Base-by-base conservation (phyloP, 805 yeast genomes). In the Yarrowia osloensis region DNA sequence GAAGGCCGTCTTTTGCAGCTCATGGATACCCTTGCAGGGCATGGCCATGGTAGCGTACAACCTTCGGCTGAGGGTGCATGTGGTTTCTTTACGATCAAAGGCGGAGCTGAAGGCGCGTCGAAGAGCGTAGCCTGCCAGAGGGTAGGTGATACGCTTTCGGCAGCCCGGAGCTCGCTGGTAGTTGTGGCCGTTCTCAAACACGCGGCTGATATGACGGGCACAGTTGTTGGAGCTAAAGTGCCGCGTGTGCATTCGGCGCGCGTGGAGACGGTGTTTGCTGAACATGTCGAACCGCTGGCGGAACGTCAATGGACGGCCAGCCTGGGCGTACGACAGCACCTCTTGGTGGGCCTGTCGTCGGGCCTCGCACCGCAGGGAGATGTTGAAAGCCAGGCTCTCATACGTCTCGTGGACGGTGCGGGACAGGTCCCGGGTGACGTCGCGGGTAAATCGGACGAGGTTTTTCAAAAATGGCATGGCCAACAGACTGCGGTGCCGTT, bases 1-100 rank as follows among this genome's bases (percentile, higher is more conserved):
- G 19, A 57, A 40, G 4, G 63, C 37, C 37, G 19, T 15, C 29
- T 57, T n/a, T 7, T 57, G 63, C n/a, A 57, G 49, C 35, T 39
- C 12, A 4, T 57, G 63, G 35, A 57, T 57, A 7, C 63, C 63
- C 22, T 11, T 22, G 15, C 49, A 39, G 19, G 63, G 63, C 63
- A 57, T 57, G 49, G 63, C 63, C 63, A 57, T 57, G 5, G 63
- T 57, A 19, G 63, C 63, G 29, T 57, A 57, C 37, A 57, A n/a
- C 13, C 63, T n/a, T 26, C 39, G 12, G 39, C 63, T 37, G 7
- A 40, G 4, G 13, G 12, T n/a, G 28, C 35, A 19, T 1, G 19
- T 13, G 15, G 24, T 8, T 1, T 57, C 63, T 5, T 37, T 24
- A 2, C 12, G n/a, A 7, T 57, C 63, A 19, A 57, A 57, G n/a